Base-by-base conservation (phyloP, 2,329 filamentous ascomycete species). In the Phoma sp. region DNA sequence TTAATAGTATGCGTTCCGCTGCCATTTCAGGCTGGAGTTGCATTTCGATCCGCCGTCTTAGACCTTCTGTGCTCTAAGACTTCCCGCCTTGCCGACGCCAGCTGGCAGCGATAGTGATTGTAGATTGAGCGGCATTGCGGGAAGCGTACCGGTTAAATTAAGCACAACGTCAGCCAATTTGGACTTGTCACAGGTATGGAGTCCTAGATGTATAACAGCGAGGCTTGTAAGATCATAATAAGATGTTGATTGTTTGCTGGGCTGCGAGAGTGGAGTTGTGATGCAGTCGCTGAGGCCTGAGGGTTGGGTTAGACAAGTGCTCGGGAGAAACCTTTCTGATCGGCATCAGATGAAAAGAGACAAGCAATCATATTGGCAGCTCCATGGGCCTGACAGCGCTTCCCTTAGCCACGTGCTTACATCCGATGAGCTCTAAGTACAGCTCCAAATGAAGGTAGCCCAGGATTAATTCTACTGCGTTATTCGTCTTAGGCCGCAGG, bases 51-150 rank as follows among this genome's bases (percentile, higher is more conserved):
- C 6, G 18, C 4, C 22, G 23, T 22, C 24, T 7, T 38, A 33
- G 36, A 13, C 10, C 22, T 35, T 7, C 43, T 35, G 8, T 8
- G 22, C 24, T 25, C 38, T 37, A 32, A 42, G 42, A 41, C 38
- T 53, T 53, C 50, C 50, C 50, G 50, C 24, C 32, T 30, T 53
- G n/a, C 50, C 50, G 50, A 25, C 30, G 4, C 43, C 44, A 43
- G 27, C 47, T 43, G 44, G 39, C 22, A 23, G 33, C 43, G 33
- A 53, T 53, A 53, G 44, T 53, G 50, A 27, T 41, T 8, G 18
- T 35, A 53, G 33, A 53, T 47, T 53, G 44, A 33, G 44, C 13
- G 9, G 6, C 24, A 22, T 39, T 47, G 2, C 7, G 23, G 22
- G 22, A 18, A 40, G 10, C 29, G 25, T 33, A 47, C 50, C 50